Conservation (phyloP, 352 stramenopile species). For the Globisporangium echinulatum region DNA sequence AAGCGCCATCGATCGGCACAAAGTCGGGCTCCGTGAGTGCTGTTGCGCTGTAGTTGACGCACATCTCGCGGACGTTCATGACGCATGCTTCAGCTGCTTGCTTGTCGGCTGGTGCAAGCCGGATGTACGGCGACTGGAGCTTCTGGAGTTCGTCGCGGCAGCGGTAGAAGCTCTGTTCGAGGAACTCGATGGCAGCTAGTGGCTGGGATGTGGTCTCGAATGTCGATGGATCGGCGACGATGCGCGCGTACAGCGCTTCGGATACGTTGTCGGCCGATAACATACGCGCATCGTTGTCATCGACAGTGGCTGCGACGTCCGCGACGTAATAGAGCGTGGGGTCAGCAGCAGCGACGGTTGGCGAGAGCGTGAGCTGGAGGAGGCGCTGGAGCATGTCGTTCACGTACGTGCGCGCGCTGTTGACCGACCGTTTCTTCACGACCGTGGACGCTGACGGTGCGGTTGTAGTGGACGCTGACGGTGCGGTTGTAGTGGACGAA, state of each 20-base stretch:
- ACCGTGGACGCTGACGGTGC: slow-evolving; percentile 7
- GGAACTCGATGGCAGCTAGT: slow-evolving; percentile 53
- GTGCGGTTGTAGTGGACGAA: background rate
- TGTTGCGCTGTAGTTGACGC: slow-evolving; percentile 82
- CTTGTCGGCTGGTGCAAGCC: slow-evolving; percentile 41
- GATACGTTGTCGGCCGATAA: slow-evolving; percentile 37
- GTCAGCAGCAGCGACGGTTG: slow-evolving; percentile 18
- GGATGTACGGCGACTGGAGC: slow-evolving; percentile 56
- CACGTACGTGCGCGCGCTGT: slow-evolving; percentile 37
- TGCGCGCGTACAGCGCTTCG: slow-evolving; percentile 69
- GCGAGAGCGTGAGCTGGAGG: slow-evolving; percentile 55
- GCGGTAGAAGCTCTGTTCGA: slow-evolving; percentile 72
- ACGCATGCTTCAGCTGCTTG: slow-evolving; percentile 44
- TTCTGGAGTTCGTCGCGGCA: slow-evolving; percentile 66
- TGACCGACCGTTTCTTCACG: slow-evolving; percentile 20
- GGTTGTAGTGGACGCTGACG: background rate
- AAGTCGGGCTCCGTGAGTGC: slow-evolving; percentile 80
- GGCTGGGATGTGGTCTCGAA: slow-evolving; percentile 46
- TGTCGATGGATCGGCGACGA: slow-evolving; percentile 46
- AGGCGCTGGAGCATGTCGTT: slow-evolving; percentile 76
- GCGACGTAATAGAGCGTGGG: slow-evolving; percentile 34
- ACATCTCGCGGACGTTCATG: slow-evolving; percentile 59
- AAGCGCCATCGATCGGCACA: slow-evolving; percentile 58
- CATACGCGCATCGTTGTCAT: slow-evolving; percentile 11
- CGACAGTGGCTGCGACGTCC: slow-evolving; percentile 16